These are phyloP conservation scores for Metroxylon sagu DNA, from an alignment of 176 grass and related monocot species.

Conservation along the genomic window DNA sequence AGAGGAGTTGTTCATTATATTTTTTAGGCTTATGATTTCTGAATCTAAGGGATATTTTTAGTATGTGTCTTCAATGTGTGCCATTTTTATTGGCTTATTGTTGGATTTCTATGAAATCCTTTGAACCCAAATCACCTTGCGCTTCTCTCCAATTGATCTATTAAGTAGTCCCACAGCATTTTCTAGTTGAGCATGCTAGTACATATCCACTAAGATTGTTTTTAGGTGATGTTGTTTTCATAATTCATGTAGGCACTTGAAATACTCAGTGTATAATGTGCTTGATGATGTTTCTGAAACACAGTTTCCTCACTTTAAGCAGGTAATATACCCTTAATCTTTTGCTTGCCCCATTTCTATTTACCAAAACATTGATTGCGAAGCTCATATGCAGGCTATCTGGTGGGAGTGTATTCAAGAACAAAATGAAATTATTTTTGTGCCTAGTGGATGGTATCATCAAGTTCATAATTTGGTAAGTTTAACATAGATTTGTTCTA, in stretches of 20 bases:
- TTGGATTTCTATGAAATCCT: no score
- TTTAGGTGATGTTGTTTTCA: constrained; percentile 2
- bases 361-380: not conserved
- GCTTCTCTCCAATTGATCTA: no score
- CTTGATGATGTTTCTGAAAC: constrained; percentile 62
- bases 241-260: constrained; percentile 45
- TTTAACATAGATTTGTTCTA: not conserved
- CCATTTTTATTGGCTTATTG: no score
- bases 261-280: constrained; percentile 57
- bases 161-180: no score
- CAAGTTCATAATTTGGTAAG: constrained; percentile 94
- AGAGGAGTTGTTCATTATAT: no score
- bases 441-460: constrained; percentile 97
- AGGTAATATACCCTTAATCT: constrained; percentile 17
- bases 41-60: no score
- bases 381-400: constrained; percentile 48
- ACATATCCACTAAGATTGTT: no score
- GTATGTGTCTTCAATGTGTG: no score
- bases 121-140: no score
- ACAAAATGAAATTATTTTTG: constrained; percentile 91
- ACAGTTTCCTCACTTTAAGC: constrained; percentile 69
- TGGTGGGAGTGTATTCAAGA: constrained; percentile 83
- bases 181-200: no score
- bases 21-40: no score
- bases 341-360: not conserved